Evolutionary conservation across 441 rosid species (phyloP), one percentile per base, ranked within the genome.

Genomic region (Syzygium syzygioides): DNA sequence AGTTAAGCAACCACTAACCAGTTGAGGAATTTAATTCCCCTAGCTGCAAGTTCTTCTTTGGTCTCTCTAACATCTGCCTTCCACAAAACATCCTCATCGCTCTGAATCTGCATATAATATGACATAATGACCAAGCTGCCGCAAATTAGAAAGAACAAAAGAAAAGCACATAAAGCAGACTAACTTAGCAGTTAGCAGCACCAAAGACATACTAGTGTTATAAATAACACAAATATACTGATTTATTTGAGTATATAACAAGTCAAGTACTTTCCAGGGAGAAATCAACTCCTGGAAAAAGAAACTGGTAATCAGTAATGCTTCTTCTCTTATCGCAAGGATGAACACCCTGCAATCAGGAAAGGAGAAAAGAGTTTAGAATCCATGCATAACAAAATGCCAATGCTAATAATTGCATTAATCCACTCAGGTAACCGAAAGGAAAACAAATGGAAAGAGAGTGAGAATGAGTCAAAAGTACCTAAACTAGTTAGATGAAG

Each of bases 241-340:
- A 76, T 41, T 76, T 76, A 76, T 23, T 85, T 13, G 52, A 32
- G 45, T 54, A 55, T 55, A 57, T 32, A 37, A 52, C 41, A 76
- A 86, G 90, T 86, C 54, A 87, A 92, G 90, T 89, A 91, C 99
- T 96, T 97, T 93, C 99, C 97, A 93, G 91, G 30, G 99, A 97
- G 93, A 97, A 96, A 90, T 98, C 99, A 92, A 98, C 89, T 64
- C 99, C 98, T 14, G 99, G 99, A 90, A 97, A 97, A 91, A 96
- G 95, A 93, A 93, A 94, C 89, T 94, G 94, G 91, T 97, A 98
- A 56, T 98, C 98, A 87, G 95, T 92, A 93, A 95, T 88, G 89
- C 90, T 93, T 91, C 96, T 94, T 92, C 99, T 95, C 93, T 91
- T 93, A 90, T 98, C 99, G 91, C 99, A 97, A 87, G 99, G 99